These are phyloP conservation scores for Thymus mandschuricus DNA, from an alignment of 257 asterid genomes.

Conservation along the genomic window DNA sequence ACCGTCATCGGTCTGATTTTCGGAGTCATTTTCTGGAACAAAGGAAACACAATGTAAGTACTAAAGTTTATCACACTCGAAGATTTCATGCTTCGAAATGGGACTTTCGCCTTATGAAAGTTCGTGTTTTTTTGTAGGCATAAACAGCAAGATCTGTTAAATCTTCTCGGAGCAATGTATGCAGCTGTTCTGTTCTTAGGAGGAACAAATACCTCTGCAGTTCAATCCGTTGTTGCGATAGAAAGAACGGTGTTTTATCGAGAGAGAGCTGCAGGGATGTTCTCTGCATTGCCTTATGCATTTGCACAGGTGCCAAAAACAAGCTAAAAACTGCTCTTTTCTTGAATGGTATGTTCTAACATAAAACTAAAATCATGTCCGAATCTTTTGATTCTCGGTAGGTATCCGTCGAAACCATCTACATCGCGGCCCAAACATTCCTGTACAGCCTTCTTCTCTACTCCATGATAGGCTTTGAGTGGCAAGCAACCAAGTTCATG, in stretches of 20 bases:
- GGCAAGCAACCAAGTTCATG: constrained; percentile 53
- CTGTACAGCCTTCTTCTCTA: constrained; percentile 41
- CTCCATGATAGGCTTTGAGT: constrained; percentile 42
- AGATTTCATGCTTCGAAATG: background rate
- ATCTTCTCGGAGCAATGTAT: constrained; percentile 72
- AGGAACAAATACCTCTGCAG: constrained; percentile 68
- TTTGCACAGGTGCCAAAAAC: constrained; percentile 62
- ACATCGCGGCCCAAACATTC: constrained; percentile 40
- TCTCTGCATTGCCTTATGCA: constrained; percentile 68
- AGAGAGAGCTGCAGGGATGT: constrained; percentile 75
- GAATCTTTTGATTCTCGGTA: constrained; percentile 26
- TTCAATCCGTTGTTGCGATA: constrained; percentile 68
- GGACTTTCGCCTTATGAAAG: background rate
- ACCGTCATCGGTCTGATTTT: constrained; percentile 61
- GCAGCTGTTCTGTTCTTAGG: constrained; percentile 73
- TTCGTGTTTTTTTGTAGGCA: constrained; percentile 35
- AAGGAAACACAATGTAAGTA: constrained; percentile 63
- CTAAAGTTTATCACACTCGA: background rate
- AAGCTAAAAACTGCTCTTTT: background rate
- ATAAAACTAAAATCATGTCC: background rate
- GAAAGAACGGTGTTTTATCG: constrained; percentile 71
- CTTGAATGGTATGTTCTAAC: background rate
- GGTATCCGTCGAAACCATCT: constrained; percentile 63
- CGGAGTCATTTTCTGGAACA: constrained; percentile 67
- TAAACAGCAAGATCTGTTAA: constrained; percentile 61